Base-by-base conservation (phyloP, 306 rosid species). In the Castanospermum australe region DNA sequence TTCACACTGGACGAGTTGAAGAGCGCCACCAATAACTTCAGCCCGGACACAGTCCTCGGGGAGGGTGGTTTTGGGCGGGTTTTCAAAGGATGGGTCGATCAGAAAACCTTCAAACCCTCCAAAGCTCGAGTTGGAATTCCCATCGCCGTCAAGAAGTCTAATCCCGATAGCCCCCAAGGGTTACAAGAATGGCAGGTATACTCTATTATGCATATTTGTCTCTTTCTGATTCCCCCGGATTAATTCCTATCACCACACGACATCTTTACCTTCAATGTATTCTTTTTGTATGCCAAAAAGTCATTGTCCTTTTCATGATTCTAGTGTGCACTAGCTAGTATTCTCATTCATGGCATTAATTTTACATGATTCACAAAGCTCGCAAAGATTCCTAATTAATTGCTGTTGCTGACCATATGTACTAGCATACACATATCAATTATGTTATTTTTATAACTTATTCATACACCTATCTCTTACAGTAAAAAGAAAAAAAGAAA, bases 21-120 rank as follows among this genome's bases (percentile, higher is more conserved):
- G 82, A 88, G 83, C 75, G 97, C 93, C 0, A 96, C 99, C 0
- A 76, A 87, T 71, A 83, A 96, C n/a, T 96, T 96, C 76, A 85
- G 89, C 25, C 96, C 98, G 0, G 88, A 88, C 74, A 86, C 94
- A 0, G 76, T 91, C 30, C 62, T 93, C 0, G 99, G 99, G 0
- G 98, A 91, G 50, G 99, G 99, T 7, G 98, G 99, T 12, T 96
- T 96, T 32, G 99, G 99, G 1, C 77, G 90, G 47, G 99, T 96
- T 5, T 96, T 93, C 84, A 96, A 86, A 75, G 99, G 99, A 0
- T 95, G 99, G 99, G 36, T 95, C 5, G 98, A 95, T 1, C 17
- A 61, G 8, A 71, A 59, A 2, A 90, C 88, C 0, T 82, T 81
- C 39, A 88, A 89, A 6, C 98, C 99, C 0, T 87, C 97, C 0